These are phyloP conservation scores for Cicer judaicum DNA, from an alignment of 306 rosid genomes.

Conservation along the genomic window DNA sequence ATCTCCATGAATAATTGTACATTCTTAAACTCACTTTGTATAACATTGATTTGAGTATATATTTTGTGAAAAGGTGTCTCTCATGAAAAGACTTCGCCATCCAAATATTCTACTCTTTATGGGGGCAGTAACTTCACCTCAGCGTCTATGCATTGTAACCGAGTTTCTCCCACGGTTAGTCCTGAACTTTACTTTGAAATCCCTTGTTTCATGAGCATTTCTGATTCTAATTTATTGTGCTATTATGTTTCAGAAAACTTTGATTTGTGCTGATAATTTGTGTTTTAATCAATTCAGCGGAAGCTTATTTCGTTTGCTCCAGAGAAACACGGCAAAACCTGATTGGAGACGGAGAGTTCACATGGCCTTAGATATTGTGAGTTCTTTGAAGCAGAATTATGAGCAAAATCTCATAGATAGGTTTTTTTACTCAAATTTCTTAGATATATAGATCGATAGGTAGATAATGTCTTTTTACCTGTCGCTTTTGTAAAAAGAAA, in stretches of 20 bases:
- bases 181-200: slow-evolving; percentile 37
- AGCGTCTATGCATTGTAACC: slow-evolving; percentile 88
- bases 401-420: slow-evolving; percentile 8
- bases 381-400: slow-evolving; percentile 47
- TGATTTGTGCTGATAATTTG: slow-evolving; percentile 45
- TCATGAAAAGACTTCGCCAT: slow-evolving; percentile 96
- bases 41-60: slow-evolving; percentile 41
- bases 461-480: no score
- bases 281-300: slow-evolving; percentile 68
- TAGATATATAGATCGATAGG: no score
- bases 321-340: slow-evolving; percentile 74
- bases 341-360: slow-evolving; percentile 91
- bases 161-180: slow-evolving; percentile 97
- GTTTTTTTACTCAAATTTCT: no score
- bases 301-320: slow-evolving; percentile 90
- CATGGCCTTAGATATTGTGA: slow-evolving; percentile 95
- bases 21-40: slow-evolving; percentile 14
- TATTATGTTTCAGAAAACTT: neutral
- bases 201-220: slow-evolving; percentile 5
- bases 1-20: neutral
- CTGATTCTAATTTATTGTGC: slow-evolving; percentile 12
- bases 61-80: slow-evolving; percentile 73
- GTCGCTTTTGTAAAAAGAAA: no score
- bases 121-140: slow-evolving; percentile 99
- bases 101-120: slow-evolving; percentile 94